Conservation (phyloP, 2,329 filamentous ascomycete species). For the Periglandula ipomoeae region DNA sequence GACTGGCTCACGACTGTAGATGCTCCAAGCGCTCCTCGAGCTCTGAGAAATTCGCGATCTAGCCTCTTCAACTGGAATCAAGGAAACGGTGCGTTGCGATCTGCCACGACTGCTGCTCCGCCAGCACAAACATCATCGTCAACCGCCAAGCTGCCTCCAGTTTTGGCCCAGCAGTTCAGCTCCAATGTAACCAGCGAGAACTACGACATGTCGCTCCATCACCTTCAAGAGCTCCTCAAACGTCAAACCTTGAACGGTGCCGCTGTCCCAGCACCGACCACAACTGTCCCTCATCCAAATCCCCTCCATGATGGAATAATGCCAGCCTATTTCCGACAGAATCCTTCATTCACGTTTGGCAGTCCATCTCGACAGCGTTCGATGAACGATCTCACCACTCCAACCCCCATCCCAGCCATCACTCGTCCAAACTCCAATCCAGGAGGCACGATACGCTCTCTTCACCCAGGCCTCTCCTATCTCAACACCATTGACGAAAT, state of each 20-base stretch:
- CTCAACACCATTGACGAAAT: neutral
- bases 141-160: neutral
- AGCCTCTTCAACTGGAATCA: neutral
- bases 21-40: neutral
- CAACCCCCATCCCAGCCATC: neutral
- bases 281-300: too few relatives aligned
- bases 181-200: too few relatives aligned
- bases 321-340: too few relatives aligned
- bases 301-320: neutral
- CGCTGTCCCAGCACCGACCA: neutral
- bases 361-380: conserved; percentile 4
- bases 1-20: conserved; percentile 7
- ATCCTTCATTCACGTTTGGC: too few relatives aligned
- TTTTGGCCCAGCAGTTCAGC: neutral
- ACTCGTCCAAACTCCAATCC: conserved; percentile 5
- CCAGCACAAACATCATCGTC: neutral
- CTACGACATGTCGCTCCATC: neutral
- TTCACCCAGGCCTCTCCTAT: neutral
- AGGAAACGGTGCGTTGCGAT: neutral
- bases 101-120: neutral
- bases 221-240: neutral
- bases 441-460: neutral
- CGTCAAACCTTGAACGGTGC: neutral
- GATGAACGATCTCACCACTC: conserved; percentile 3
- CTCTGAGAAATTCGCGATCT: neutral